Evolutionary conservation across 2,329 filamentous ascomycete species (phyloP).

Genomic region (Botrytis sinoallii): DNA sequence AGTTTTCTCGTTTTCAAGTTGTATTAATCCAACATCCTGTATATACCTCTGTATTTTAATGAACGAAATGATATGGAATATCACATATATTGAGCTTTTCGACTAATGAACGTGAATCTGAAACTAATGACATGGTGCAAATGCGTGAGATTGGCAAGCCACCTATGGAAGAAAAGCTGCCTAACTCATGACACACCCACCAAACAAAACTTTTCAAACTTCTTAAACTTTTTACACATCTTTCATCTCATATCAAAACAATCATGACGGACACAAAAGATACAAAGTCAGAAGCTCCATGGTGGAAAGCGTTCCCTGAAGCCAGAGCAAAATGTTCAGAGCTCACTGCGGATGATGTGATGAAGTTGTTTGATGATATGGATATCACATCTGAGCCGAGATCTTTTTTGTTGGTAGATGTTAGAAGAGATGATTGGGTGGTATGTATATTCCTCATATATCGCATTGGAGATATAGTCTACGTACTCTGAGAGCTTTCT

Average conservation of each 20-base stretch:
- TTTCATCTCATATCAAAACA: constrained; percentile 1
- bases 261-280: constrained; percentile 18
- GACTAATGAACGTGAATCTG: not conserved
- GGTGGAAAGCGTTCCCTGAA: constrained; percentile 42
- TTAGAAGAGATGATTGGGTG: constrained; percentile 52
- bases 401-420: constrained; percentile 50
- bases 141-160: not conserved
- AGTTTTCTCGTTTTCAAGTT: constrained; percentile 7
- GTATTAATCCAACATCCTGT: constrained; percentile 9
- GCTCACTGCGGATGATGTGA: constrained; percentile 43
- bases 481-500: not conserved
- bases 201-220: not conserved
- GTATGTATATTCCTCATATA: constrained; percentile 30
- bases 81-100: not conserved
- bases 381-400: constrained; percentile 35
- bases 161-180: constrained; percentile 7
- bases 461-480: not conserved
- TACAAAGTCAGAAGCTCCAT: constrained; percentile 19
- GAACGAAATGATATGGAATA: constrained; percentile 4
- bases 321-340: constrained; percentile 41
- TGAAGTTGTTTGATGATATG: constrained; percentile 42
- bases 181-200: not conserved
- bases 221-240: not conserved
- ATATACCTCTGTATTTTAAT: constrained; percentile 18
- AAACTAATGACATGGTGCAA: not conserved